A percentile compares a stretch with the other conserved stretches of the same genome.
phyloP scores from a whole-genome alignment of 495 filamentous ascomycete species.

The Penicillium samsonianum region DNA sequence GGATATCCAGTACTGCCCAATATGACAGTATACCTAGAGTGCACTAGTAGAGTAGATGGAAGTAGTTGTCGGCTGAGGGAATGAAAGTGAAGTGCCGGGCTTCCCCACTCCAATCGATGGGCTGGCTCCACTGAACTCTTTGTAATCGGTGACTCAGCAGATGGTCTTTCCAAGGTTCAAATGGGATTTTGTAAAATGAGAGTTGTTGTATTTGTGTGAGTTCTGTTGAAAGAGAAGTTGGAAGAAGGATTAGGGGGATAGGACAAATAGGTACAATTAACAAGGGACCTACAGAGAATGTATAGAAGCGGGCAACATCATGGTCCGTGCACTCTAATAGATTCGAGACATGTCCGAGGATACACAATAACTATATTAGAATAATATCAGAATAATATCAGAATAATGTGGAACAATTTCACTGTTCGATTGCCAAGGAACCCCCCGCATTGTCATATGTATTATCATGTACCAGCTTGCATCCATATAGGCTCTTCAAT shows the following conservation, averaged over 20 bases:
- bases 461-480: background rate
- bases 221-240: background rate
- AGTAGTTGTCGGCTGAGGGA: constrained; percentile 21
- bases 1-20: background rate
- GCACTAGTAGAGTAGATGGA: background rate
- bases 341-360: background rate
- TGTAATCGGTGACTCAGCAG: constrained; percentile 32
- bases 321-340: background rate
- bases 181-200: background rate
- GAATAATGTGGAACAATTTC: too few relatives aligned
- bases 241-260: background rate
- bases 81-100: constrained; percentile 26
- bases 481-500: background rate
- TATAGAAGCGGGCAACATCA: background rate
- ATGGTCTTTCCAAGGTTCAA: background rate
- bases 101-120: constrained; percentile 17
- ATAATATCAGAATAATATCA: too few relatives aligned
- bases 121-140: constrained; percentile 21
- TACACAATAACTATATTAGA: too few relatives aligned
- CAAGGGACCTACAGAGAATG: background rate
- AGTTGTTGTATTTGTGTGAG: background rate
- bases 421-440: too few relatives aligned
- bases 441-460: background rate
- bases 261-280: background rate
- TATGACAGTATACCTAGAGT: background rate